Base-by-base conservation (phyloP, 495 filamentous ascomycete genomes). In the Xylaria curta region DNA sequence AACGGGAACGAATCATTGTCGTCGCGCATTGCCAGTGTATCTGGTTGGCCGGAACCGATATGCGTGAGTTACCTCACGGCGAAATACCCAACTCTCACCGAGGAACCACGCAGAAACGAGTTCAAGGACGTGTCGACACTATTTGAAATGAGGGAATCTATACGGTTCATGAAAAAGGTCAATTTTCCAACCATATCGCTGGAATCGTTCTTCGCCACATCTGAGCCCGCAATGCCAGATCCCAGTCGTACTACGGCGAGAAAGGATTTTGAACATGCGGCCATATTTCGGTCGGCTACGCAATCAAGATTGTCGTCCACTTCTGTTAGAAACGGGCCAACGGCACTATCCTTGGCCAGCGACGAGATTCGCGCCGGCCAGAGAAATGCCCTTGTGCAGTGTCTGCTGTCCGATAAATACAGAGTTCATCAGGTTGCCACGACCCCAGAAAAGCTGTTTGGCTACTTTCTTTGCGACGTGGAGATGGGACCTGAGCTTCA, bases 401-500 rank as follows among this genome's bases (percentile, higher is more conserved):
- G 75, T 44, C 63, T 81, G 17, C 36, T 79, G 21, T n/a, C 31
- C 13, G 69, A 72, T 54, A 28, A 40, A 2, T 19, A 49, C 5
- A n/a, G 73, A 5, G 31, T 51, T 51, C 47, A n/a, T 17, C 15
- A 10, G 19, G 12, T 17, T 21, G 47, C 47, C 47, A 54, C 10
- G 7, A 71, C 76, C 40, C 75, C 77, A 24, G 76, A 82, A 46
- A 68, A 66, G 17, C 72, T 85, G 6, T 84, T 78, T 40, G 81
- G 76, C 46, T 79, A 73, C 71, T 79, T 83, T 49, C 70, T 84
- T 28, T 82, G 83, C 36, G 82, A 85, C 68, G 67, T 74, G 17
- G 69, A 81, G 51, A 82, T 83, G 79, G 67, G 76, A 2, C 15
- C 81, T 3, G 67, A 58, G 17, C 47, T 79, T n/a, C 36, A 78